Conservation (phyloP, 768 basidiomycete genomes). For the Lentinula guzmanii region DNA sequence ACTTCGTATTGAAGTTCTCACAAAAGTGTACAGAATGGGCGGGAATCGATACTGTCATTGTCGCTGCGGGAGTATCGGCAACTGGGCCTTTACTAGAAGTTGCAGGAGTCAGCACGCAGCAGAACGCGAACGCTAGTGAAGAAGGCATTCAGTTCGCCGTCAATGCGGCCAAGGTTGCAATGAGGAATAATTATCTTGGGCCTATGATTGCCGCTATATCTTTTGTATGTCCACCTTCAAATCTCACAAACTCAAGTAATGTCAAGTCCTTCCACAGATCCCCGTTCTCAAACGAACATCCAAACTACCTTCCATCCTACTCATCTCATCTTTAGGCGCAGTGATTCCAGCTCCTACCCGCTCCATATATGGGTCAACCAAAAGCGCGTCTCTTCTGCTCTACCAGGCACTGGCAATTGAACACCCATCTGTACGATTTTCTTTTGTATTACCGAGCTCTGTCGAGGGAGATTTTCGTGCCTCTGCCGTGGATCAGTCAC, state of each 20-base stretch:
- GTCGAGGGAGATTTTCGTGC: constrained; percentile 77
- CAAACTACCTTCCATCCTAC: constrained; percentile 61
- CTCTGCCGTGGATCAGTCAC: constrained; percentile 61
- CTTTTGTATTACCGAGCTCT: constrained; percentile 59
- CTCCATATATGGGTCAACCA: constrained; percentile 77
- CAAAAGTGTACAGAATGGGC: background rate
- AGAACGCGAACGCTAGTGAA: constrained; percentile 21
- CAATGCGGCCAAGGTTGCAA: constrained; percentile 50
- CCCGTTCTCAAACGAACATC: constrained; percentile 68
- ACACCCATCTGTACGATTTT: constrained; percentile 62
- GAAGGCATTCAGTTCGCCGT: constrained; percentile 58
- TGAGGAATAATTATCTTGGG: constrained; percentile 61
- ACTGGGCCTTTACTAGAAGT: constrained; percentile 69
- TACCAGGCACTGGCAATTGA: constrained; percentile 80
- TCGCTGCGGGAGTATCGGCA: constrained; percentile 82
- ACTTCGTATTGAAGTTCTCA: background rate
- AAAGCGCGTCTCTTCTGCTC: constrained; percentile 71
- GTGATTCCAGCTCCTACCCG: constrained; percentile 84
- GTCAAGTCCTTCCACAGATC: constrained; percentile 39
- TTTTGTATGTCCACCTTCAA: constrained; percentile 44
- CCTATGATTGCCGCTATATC: constrained; percentile 65
- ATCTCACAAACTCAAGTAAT: background rate
- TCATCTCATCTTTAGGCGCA: constrained; percentile 75
- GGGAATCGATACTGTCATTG: constrained; percentile 72
- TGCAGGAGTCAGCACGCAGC: constrained; percentile 23